These are phyloP conservation scores for Aspergillus terreus DNA, from an alignment of 2,329 filamentous ascomycete species.

Conservation along the genomic window DNA sequence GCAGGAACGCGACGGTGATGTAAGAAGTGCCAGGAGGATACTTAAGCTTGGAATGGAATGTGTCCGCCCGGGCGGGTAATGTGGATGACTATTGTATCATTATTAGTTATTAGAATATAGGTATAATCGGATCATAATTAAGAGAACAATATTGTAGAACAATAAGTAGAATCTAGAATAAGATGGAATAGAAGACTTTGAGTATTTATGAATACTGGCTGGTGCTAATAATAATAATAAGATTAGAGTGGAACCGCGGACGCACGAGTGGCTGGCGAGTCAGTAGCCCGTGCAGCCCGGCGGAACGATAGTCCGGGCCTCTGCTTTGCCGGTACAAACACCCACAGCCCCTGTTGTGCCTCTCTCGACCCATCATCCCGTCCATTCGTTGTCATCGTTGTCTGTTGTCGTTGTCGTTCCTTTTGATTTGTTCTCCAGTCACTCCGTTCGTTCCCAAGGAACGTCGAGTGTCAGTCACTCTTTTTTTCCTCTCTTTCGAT, in stretches of 20 bases:
- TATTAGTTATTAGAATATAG: too few relatives aligned
- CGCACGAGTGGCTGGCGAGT: not conserved
- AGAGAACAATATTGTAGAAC: too few relatives aligned
- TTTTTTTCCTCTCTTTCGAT: not conserved
- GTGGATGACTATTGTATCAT: too few relatives aligned
- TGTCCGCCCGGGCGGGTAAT: not conserved
- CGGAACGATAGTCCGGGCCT: not conserved
- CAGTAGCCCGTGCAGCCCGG: not conserved
- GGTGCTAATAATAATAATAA: too few relatives aligned
- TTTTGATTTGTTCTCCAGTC: not conserved
- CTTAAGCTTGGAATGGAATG: not conserved
- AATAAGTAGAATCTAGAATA: too few relatives aligned
- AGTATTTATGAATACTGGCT: too few relatives aligned
- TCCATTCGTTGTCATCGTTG: not conserved
- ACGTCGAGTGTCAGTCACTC: not conserved
- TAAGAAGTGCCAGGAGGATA: not conserved
- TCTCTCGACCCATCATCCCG: not conserved
- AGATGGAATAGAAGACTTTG: too few relatives aligned
- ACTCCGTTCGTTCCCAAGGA: too few relatives aligned
- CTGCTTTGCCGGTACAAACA: not conserved
- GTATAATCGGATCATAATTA: too few relatives aligned
- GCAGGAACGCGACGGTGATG: not conserved
- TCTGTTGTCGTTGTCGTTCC: not conserved
- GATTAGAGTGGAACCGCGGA: too few relatives aligned
- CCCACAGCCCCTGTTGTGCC: not conserved